These are phyloP conservation scores for Plasmodium fragile DNA, from an alignment of 169 alveolate species.

Conservation along the genomic window DNA sequence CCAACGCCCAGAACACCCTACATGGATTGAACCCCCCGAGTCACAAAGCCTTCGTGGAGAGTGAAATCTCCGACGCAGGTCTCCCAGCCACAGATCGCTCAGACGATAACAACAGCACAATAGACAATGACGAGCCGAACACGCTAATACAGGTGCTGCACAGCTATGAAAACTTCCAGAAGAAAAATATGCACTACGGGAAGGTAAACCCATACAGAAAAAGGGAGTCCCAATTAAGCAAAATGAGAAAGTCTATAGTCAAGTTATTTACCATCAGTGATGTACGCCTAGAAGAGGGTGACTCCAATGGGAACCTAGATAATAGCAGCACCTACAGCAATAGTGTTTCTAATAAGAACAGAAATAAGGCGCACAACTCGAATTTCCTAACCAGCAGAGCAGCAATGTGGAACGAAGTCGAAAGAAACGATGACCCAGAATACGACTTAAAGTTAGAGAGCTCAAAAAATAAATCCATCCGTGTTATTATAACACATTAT, in stretches of 20 bases:
- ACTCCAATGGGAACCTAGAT: background rate
- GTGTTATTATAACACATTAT: background rate
- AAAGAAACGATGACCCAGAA: constrained; percentile 58
- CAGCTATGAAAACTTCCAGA: constrained; percentile 74
- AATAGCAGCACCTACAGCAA: background rate
- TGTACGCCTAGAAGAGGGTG: background rate
- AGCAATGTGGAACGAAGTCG: constrained; percentile 72
- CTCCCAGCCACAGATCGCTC: background rate
- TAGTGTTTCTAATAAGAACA: background rate
- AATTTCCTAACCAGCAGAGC: constrained; percentile 55
- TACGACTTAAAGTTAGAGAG: constrained; percentile 68
- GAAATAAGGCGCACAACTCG: background rate
- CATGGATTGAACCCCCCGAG: background rate
- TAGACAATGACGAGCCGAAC: constrained; percentile 33
- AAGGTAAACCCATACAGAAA: constrained; percentile 58
- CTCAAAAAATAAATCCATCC: constrained; percentile 28
- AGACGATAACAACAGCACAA: constrained; percentile 9
- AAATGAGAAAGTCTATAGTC: constrained; percentile 10
- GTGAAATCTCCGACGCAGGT: constrained; percentile 9
- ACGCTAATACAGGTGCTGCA: constrained; percentile 66
- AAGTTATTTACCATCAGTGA: constrained; percentile 45
- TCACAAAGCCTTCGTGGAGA: background rate
- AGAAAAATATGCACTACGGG: constrained; percentile 55
- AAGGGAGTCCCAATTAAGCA: constrained; percentile 44
- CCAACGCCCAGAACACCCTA: background rate